Evolutionary conservation across 2,329 filamentous ascomycete species (phyloP).

Genomic region (Colletotrichum sp.): DNA sequence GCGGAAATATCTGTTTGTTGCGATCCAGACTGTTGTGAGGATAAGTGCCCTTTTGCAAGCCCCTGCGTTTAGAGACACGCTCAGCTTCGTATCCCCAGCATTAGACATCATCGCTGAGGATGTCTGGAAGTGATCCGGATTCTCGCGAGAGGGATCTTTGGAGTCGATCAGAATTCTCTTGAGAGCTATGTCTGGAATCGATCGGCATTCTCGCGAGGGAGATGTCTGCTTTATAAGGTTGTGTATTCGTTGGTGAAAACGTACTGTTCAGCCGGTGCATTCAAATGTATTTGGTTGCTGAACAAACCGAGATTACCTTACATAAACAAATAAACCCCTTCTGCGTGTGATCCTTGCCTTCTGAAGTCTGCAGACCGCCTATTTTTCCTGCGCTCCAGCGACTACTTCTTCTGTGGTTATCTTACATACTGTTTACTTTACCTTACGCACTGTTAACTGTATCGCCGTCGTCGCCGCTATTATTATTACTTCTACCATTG

Average conservation of each 20-base stretch:
- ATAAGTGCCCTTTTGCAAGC: neutral
- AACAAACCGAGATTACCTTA: neutral
- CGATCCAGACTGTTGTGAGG: neutral
- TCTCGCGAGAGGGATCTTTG: neutral
- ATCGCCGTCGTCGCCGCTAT: neutral
- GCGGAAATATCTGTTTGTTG: neutral
- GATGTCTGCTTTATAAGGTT: neutral
- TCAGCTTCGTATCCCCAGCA: neutral
- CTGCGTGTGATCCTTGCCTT: neutral
- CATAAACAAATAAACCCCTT: neutral
- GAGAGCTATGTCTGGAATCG: neutral
- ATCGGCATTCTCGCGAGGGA: neutral
- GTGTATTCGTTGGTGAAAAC: neutral
- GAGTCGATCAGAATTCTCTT: neutral
- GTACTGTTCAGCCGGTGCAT: neutral
- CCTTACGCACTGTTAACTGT: neutral
- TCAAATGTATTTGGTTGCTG: neutral
- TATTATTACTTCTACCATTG: fast-evolving
- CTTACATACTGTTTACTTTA: neutral
- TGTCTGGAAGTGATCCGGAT: neutral
- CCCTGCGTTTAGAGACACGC: neutral
- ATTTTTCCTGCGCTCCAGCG: neutral
- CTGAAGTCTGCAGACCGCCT: neutral
- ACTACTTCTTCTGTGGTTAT: neutral
- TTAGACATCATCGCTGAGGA: neutral